Percentiles rank a stretch among this genome's conserved stretches.
These are phyloP conservation scores for Nematodospora valgi DNA, from an alignment of 805 yeast species.

Conservation along the genomic window DNA sequence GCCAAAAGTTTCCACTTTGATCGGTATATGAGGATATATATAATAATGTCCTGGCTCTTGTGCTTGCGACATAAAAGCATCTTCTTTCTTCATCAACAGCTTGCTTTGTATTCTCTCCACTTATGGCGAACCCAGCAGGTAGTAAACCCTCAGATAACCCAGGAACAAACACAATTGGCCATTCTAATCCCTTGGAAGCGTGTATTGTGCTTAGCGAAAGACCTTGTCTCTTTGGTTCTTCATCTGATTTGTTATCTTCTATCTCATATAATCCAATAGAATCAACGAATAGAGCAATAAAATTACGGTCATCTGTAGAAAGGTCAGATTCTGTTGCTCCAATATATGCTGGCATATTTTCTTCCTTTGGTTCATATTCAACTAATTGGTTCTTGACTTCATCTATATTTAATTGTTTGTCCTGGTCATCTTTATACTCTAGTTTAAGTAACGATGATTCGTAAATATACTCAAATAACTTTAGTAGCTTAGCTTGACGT, in stretches of 20 bases:
- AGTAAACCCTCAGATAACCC: conserved; percentile 63
- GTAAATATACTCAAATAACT: conserved; percentile 24
- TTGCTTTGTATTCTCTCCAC: conserved; percentile 24
- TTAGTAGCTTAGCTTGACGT: conserved; percentile 1
- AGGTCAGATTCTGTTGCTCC: conserved; percentile 12
- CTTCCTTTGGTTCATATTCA: conserved; percentile 32
- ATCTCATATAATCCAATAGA: conserved; percentile 35
- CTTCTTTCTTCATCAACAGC: conserved; percentile 73
- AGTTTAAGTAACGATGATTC: conserved; percentile 24
- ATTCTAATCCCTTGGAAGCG: conserved; percentile 90
- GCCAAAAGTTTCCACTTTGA: conserved; percentile 19
- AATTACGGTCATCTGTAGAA: conserved; percentile 14
- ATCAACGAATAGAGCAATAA: conserved; percentile 23
- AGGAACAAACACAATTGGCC: conserved; percentile 89
- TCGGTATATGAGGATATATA: conserved; percentile 36
- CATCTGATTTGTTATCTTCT: conserved; percentile 12
- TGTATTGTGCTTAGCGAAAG: conserved; percentile 75
- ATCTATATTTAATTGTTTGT: conserved; percentile 30
- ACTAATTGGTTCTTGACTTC: conserved; percentile 38
- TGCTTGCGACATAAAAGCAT: conserved; percentile 82
- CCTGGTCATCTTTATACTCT: conserved; percentile 26
- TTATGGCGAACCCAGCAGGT: conserved; percentile 54
- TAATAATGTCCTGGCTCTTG: conserved; percentile 68
- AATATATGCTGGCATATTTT: conserved; percentile 14
- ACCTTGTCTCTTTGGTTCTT: conserved; percentile 13